A percentile compares a stretch with the other conserved stretches of the same genome.
phyloP scores from a whole-genome alignment of 1,284 basidiomycete species.

The Cystobasidiaceae sp. region DNA sequence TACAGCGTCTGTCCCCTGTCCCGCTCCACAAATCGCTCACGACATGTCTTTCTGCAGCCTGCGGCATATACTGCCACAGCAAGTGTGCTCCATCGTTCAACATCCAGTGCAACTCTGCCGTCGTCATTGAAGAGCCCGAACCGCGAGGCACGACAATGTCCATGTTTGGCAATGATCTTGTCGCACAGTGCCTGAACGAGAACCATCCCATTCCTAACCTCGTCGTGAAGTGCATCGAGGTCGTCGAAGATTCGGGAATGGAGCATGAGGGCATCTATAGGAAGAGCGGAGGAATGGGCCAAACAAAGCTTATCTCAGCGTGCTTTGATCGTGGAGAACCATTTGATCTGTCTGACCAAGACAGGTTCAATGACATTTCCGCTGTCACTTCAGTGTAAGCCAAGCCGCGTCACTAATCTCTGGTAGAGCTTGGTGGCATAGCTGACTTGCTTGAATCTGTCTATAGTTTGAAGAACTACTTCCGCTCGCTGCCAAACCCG shows the following conservation, averaged over 20 bases:
- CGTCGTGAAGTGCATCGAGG: constrained; percentile 90
- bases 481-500: constrained; percentile 83
- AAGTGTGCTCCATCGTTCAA: constrained; percentile 50
- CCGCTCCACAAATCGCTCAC: not conserved
- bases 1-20: not conserved
- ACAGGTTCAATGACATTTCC: constrained; percentile 94
- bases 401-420: not conserved
- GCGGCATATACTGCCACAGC: constrained; percentile 51
- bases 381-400: constrained; percentile 78
- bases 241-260: constrained; percentile 78
- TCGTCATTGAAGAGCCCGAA: constrained; percentile 32
- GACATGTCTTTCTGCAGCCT: constrained; percentile 46
- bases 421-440: not conserved
- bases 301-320: constrained; percentile 87
- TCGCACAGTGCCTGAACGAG: constrained; percentile 40
- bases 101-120: constrained; percentile 42
- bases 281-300: constrained; percentile 76
- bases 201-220: constrained; percentile 66
- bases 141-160: constrained; percentile 16
- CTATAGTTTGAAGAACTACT: constrained; percentile 76
- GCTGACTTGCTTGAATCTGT: not conserved
- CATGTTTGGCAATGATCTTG: constrained; percentile 41
- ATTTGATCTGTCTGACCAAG: constrained; percentile 81
- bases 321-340: constrained; percentile 92
- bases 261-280: constrained; percentile 37